These are phyloP conservation scores for Cenchrus americanus DNA, from an alignment of 176 grass and related monocot genomes.

Conservation along the genomic window DNA sequence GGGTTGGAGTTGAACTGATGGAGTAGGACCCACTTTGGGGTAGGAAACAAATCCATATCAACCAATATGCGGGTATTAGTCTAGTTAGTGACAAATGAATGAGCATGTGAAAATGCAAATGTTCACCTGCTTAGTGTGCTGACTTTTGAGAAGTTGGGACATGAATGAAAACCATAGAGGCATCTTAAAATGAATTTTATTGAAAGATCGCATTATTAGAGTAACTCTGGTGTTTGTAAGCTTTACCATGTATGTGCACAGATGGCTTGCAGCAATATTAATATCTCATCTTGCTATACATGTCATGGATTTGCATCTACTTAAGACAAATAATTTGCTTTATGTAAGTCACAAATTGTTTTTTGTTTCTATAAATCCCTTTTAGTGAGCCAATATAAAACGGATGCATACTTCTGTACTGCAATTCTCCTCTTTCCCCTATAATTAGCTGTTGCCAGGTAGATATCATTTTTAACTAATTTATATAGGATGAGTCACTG, in stretches of 20 bases:
- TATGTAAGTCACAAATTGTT: background rate
- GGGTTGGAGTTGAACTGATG: background rate
- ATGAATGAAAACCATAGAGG: constrained; percentile 17
- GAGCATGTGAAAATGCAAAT: constrained; percentile 12
- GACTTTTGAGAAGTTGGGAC: background rate
- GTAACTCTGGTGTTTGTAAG: background rate
- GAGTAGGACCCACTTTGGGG: background rate
- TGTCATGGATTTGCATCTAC: constrained; percentile 18
- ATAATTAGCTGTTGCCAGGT: background rate
- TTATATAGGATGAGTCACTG: background rate
- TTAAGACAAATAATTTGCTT: constrained; percentile 11
- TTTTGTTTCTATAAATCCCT: constrained; percentile 9
- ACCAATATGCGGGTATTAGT: background rate
- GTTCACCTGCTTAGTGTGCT: constrained; percentile 22
- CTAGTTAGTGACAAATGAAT: constrained; percentile 8
- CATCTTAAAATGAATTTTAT: background rate
- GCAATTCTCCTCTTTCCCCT: background rate
- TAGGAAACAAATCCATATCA: background rate
- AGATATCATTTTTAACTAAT: background rate
- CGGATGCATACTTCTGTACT: constrained; percentile 30
- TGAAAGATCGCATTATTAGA: background rate
- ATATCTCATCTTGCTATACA: background rate
- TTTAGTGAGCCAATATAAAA: background rate
- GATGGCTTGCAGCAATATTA: background rate
- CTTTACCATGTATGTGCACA: background rate